These are phyloP conservation scores for Crassisporium funariophilum DNA, from an alignment of 768 basidiomycete species.

Conservation along the genomic window DNA sequence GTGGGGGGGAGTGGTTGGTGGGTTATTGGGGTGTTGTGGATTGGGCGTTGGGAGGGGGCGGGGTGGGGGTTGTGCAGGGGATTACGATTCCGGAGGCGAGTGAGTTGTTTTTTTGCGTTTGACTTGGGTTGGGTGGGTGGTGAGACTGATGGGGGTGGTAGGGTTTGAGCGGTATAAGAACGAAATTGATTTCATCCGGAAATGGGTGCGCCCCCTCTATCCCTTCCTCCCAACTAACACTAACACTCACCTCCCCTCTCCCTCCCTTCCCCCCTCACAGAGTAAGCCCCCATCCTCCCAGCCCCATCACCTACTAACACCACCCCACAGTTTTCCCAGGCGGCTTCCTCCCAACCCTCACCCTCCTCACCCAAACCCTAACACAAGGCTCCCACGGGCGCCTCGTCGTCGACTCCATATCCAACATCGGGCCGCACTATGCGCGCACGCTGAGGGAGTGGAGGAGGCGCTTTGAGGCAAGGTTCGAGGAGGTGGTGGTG, in stretches of 20 bases:
- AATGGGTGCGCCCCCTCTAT: conserved; percentile 65
- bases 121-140: conserved; percentile 1
- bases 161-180: conserved; percentile 56
- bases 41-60: conserved; percentile 64
- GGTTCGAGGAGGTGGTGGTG: conserved; percentile 59
- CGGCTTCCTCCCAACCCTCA: conserved; percentile 66
- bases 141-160: conserved; percentile 15
- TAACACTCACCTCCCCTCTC: conserved; percentile 6
- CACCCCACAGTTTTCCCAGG: conserved; percentile 62
- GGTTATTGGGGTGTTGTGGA: conserved; percentile 67
- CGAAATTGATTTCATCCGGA: conserved; percentile 75
- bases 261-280: conserved; percentile 11
- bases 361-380: conserved; percentile 51
- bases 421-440: conserved; percentile 77
- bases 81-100: conserved; percentile 77
- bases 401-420: conserved; percentile 64
- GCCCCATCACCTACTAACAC: not conserved
- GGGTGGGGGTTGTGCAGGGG: conserved; percentile 71
- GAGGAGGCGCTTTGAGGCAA: conserved; percentile 58
- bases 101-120: conserved; percentile 28
- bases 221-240: too few relatives aligned
- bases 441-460: conserved; percentile 82
- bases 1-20: conserved; percentile 69
- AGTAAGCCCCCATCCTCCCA: conserved; percentile 21
- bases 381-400: conserved; percentile 49